Base-by-base conservation (phyloP, 2,329 filamentous ascomycete genomes). In the Pestalotiopsis sp. region DNA sequence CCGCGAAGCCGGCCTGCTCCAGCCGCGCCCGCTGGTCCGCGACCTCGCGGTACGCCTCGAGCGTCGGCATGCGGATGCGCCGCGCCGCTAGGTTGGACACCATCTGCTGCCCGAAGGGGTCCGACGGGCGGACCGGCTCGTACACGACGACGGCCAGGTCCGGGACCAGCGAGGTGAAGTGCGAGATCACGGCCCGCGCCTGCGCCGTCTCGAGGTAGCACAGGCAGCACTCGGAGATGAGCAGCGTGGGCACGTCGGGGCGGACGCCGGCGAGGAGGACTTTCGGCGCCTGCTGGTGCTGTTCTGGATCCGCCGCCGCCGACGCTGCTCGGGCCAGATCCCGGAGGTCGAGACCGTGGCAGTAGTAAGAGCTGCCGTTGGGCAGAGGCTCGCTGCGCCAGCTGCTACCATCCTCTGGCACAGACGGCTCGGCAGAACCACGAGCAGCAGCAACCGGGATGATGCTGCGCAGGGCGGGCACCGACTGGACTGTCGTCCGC, bases 161-260 rank as follows among this genome's bases (percentile, higher is more conserved):
- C 63, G 77, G 73, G 49, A 89, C 86, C 23, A 79, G 81, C 2
- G 83, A 80, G 17, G 86, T 84, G 74, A 95, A 94, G 78, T 89
- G 91, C 17, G 83, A 79, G 25, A 97, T 80, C 4, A 95, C 89
- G 1, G 82, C 80, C 49, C 86, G 84, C 0, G 94, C 91, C 65
- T 90, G 86, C 0, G 85, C 75, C 0, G 90, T 86, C 9, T 91
- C 86, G 1, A 99, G 87, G 76, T 99, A 99, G 78, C 96, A 93
- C 39, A 99, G 87, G 78, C 96, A 99, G 85, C 96, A 98, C 80
- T 99, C 96, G 0, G 95, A 98, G 6, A 99, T 86, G 27, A 99
- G 81, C 9, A 99, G 82, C 0, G 96, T 99, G 0, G 96, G 94
- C 0, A 93, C 27, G 77, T 88, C 75, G 73, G 80, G 76, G 82